These are phyloP conservation scores for Sisymbrium irio DNA, from an alignment of 345 rosid genomes.

Conservation along the genomic window DNA sequence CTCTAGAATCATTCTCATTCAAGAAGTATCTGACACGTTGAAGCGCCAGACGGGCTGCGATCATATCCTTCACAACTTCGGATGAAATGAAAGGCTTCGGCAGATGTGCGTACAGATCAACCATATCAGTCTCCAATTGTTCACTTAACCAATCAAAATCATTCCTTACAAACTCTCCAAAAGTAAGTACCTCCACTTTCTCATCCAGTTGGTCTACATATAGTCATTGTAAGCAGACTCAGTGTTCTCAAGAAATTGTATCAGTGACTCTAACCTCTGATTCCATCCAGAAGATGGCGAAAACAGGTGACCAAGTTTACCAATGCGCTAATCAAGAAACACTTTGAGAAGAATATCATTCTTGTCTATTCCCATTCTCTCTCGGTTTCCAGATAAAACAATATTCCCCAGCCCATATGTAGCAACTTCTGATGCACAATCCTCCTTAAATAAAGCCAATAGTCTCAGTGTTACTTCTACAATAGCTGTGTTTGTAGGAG, in stretches of 20 bases:
- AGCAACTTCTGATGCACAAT: constrained; percentile 3
- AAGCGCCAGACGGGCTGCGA: constrained; percentile 24
- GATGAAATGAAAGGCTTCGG: constrained; percentile 32
- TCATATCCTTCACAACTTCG: constrained; percentile 23
- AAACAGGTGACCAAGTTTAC: constrained; percentile 22
- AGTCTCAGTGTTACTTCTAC: constrained; percentile 35
- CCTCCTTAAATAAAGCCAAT: background rate
- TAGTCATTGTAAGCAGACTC: background rate
- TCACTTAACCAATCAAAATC: background rate
- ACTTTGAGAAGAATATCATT: constrained; percentile 24
- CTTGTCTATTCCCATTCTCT: constrained; percentile 32
- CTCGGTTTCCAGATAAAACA: constrained; percentile 36
- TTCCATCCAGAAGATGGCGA: constrained; percentile 31
- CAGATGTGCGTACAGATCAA: constrained; percentile 38
- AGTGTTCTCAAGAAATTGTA: constrained; percentile 26
- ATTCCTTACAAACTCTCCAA: constrained; percentile 16
- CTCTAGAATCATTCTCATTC: background rate
- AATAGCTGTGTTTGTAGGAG: constrained; percentile 51
- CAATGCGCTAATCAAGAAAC: constrained; percentile 40
- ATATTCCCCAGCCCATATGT: constrained; percentile 37
- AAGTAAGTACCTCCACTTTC: background rate
- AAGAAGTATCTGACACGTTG: background rate
- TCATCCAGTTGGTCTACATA: background rate
- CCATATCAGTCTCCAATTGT: constrained; percentile 12
- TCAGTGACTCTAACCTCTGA: constrained; percentile 19